Base-by-base conservation (phyloP, 306 rosid species). In the Lablab purpureus region DNA sequence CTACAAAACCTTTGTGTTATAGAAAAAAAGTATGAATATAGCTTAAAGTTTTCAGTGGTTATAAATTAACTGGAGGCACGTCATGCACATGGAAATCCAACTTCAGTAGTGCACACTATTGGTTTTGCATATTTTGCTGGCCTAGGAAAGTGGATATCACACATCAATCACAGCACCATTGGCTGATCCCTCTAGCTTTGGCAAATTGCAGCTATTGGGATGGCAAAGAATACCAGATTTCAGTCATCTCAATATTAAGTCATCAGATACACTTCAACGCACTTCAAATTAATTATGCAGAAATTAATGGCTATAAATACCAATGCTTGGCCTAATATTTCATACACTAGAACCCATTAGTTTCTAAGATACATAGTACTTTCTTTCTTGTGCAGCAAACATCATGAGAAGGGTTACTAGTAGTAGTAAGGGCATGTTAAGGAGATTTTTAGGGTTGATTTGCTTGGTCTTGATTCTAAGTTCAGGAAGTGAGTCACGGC, bases 401-500 rank as follows among this genome's bases (percentile, higher is more conserved):
- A 60, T n/a, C 8, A 22, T 54, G 60, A 13, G 9, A 12, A 23
- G 36, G 18, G 2, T 25, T 17, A 5, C 3, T 27, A 14, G 18
- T 21, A 80, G 11, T 14, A 76, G 73, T 36, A 37, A 37, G 64
- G 58, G 32, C 5, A 52, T 22, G 1, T 58, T 58, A 12, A 77
- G 0, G 5, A 78, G 67, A 76, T 46, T 73, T 41, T 30, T 66
- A 8, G 21, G 49, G 21, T 75, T 50, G 74, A 21, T 72, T 87
- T 58, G 81, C 13, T 10, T 84, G 10, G 65, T 87, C 36, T 30
- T 81, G 77, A 15, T 82, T 47, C 34, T 82, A n/a, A 60, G 84
- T 74, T 73, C 66, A 17, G 77, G 81, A 22, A 34, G 70, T 7
- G 88, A 85, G 77, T 5, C 86, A 43, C 81, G 95, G 15, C 74